These are phyloP conservation scores for Incumbomyces lentus DNA, from an alignment of 2,329 filamentous ascomycete genomes.

Conservation along the genomic window DNA sequence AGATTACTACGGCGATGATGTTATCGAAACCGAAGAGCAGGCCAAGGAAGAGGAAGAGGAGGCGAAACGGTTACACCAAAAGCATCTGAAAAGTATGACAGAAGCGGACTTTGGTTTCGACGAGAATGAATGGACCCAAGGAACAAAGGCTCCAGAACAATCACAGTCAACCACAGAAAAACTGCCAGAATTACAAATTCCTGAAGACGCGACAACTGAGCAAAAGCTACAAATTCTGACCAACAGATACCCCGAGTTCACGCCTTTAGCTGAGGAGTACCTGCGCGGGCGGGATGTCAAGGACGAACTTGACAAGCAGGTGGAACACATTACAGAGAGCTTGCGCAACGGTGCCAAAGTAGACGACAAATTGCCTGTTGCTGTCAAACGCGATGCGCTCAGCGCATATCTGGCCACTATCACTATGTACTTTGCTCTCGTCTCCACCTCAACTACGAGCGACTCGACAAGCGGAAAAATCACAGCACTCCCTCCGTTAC, in stretches of 20 bases:
- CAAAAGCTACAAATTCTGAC: slow-evolving; percentile 68
- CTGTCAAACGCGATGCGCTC: slow-evolving; percentile 67
- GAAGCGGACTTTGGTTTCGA: slow-evolving; percentile 92
- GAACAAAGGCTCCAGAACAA: slow-evolving; percentile 36
- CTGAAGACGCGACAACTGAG: slow-evolving; percentile 63
- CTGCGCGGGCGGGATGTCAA: slow-evolving; percentile 54
- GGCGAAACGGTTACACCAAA: slow-evolving; percentile 77
- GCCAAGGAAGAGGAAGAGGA: slow-evolving; percentile 82
- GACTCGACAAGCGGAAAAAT: slow-evolving; percentile 32
- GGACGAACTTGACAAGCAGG: slow-evolving; percentile 49
- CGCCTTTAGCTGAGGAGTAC: slow-evolving; percentile 73
- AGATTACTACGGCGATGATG: slow-evolving; percentile 88
- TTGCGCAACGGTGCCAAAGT: slow-evolving; percentile 16
- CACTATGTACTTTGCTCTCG: slow-evolving; percentile 85
- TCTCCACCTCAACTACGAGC: slow-evolving; percentile 60
- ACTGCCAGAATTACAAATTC: slow-evolving; percentile 73
- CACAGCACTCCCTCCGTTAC: slow-evolving; percentile 60
- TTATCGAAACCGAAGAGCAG: slow-evolving; percentile 57
- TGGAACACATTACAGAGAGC: slow-evolving; percentile 44
- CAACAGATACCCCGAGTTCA: slow-evolving; percentile 82
- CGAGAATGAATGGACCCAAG: slow-evolving; percentile 69
- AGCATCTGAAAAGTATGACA: slow-evolving; percentile 78
- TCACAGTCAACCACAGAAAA: slow-evolving; percentile 52
- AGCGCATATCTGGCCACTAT: slow-evolving; percentile 78
- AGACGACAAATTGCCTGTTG: slow-evolving; percentile 39